Evolutionary conservation across 2,329 filamentous ascomycete species (phyloP).

Genomic region (Neofusicoccum sp.): DNA sequence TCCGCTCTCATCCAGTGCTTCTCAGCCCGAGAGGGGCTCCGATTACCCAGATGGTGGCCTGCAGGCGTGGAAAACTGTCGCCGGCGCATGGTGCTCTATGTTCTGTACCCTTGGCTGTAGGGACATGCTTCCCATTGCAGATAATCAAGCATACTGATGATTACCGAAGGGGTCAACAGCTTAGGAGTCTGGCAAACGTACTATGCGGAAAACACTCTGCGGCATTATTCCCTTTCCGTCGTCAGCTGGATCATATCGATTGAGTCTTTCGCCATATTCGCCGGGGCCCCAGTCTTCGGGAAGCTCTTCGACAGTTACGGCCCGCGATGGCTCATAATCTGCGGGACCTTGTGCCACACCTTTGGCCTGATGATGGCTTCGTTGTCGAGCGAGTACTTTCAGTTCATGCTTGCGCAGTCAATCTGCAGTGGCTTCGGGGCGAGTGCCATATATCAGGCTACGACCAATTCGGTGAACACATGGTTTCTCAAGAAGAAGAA

Average conservation of each 20-base stretch:
- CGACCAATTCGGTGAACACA: conserved; percentile 40
- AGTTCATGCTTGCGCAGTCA: conserved; percentile 47
- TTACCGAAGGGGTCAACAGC: too few relatives aligned
- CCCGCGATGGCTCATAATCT: conserved; percentile 44
- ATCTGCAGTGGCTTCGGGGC: conserved; percentile 45
- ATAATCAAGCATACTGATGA: too few relatives aligned
- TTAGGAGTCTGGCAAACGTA: too few relatives aligned
- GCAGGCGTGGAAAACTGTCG: too few relatives aligned
- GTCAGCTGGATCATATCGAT: conserved; percentile 42
- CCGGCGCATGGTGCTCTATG: too few relatives aligned
- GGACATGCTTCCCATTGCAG: too few relatives aligned
- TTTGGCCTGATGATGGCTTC: conserved; percentile 44
- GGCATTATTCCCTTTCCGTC: too few relatives aligned
- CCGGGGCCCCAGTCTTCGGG: conserved; percentile 59
- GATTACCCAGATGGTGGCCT: too few relatives aligned
- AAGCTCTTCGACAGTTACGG: conserved; percentile 62
- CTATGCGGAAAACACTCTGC: too few relatives aligned
- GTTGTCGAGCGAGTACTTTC: conserved; percentile 42
- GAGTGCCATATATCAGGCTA: conserved; percentile 43
- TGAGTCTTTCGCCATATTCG: conserved; percentile 48
- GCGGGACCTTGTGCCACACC: conserved; percentile 35
- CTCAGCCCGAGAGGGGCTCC: too few relatives aligned
- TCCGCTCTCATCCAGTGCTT: too few relatives aligned
- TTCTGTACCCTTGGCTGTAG: too few relatives aligned
- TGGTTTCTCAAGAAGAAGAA: conserved; percentile 46